Conservation (phyloP, 805 yeast genomes). For the Ogataea pilisensis region DNA sequence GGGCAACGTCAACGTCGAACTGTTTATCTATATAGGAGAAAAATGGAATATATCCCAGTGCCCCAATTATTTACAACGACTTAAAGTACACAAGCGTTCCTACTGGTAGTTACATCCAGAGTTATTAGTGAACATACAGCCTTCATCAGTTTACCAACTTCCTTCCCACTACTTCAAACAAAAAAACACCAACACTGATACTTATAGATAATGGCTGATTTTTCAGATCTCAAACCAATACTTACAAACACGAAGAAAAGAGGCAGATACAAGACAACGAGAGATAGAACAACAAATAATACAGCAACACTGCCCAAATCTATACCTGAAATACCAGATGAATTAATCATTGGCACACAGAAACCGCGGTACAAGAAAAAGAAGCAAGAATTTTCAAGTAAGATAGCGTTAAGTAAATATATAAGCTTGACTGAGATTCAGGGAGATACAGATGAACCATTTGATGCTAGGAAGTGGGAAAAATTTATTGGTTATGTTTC, state of each 20-base stretch:
- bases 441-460: slow-evolving; percentile 8
- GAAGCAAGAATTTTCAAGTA: not conserved
- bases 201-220: slow-evolving; percentile 13
- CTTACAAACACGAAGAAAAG: slow-evolving; percentile 15
- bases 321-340: slow-evolving; percentile 10
- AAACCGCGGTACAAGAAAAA: not conserved
- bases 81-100: no score
- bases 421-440: slow-evolving; percentile 8
- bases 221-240: slow-evolving; percentile 18
- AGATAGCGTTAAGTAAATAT: slow-evolving; percentile 3
- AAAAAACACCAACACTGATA: no score
- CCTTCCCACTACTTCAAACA: no score
- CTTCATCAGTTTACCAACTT: no score
- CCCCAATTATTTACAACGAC: no score
- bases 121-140: no score
- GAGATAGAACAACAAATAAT: not conserved
- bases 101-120: no score
- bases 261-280: slow-evolving; percentile 10
- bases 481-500: slow-evolving; percentile 24
- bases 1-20: no score
- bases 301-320: not conserved
- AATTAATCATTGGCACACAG: slow-evolving; percentile 11
- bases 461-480: slow-evolving; percentile 20
- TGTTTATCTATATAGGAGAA: no score
- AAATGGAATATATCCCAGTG: no score